Base-by-base conservation (phyloP, 2,329 filamentous ascomycete species). In the Aspergillus floridensis region DNA sequence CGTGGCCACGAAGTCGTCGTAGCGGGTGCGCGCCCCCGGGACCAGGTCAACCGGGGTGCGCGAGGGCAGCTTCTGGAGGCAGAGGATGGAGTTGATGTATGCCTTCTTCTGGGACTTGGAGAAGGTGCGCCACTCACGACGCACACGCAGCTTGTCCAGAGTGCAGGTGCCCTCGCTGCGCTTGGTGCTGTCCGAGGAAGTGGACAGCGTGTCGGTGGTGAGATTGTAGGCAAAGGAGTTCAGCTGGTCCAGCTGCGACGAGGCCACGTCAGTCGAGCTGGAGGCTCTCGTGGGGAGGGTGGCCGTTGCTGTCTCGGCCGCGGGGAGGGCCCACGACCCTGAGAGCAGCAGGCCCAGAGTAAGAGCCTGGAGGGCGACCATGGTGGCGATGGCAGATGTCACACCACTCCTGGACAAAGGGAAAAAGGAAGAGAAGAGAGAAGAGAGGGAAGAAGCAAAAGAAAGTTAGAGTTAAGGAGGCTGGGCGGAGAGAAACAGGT, bases 1-100 rank as follows among this genome's bases (percentile, higher is more conserved):
- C 0, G 76, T 73, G 5, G 77, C 80, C 5, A 81, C 72, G 47
- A 79, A 84, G 59, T 84, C 82, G 64, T 84, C 82, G 59, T 78
- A 83, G n/a, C 58, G 80, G 60, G 51, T 53, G 29, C 22, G 22
- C n/a, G 41, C 26, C 14, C 48, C 56, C 4, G 49, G n/a, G 14
- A 35, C 56, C 5, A 48, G 21, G 26, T 48, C n/a, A 10, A 41
- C 32, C 22, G 48, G 48, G 4, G 38, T 21, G 26, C 19, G 26
- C 11, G n/a, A 19, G 1, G 31, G 44, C 29, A 56, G 53, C 44
- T 56, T 8, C 53, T 49, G 47, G 21, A 38, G 53, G 21, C 47
- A 49, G 12, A 56, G 53, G 21, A 49, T 19, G 14, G 49, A 22
- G 21, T 16, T n/a, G 51, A 53, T 53, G 14, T 53, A 56, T 60